A percentile compares a stretch with the other conserved stretches of the same genome.
These are phyloP conservation scores for Botrytis pseudocinerea DNA, from an alignment of 2,329 filamentous ascomycete species.

Conservation along the genomic window DNA sequence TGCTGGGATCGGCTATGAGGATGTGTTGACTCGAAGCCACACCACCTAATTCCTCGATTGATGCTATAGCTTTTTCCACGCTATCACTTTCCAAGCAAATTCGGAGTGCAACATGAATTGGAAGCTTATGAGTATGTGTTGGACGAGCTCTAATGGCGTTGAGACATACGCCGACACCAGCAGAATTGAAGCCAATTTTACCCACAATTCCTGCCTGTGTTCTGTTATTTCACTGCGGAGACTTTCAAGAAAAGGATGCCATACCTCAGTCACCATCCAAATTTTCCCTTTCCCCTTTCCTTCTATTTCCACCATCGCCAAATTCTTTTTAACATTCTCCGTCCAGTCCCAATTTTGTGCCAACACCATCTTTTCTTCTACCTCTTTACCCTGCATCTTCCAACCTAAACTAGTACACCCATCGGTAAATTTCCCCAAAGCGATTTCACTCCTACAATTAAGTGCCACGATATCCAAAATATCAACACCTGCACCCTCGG, in stretches of 20 bases:
- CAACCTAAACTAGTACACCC: slow-evolving; percentile 9
- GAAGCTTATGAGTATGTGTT: slow-evolving; percentile 48
- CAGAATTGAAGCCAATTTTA: slow-evolving; percentile 57
- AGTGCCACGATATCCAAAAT: slow-evolving; percentile 3
- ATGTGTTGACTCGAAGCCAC: slow-evolving; percentile 57
- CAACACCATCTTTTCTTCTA: slow-evolving; percentile 23
- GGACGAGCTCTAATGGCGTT: slow-evolving; percentile 57
- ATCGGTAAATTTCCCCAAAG: not conserved
- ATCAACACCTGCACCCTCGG: not conserved
- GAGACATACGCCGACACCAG: slow-evolving; percentile 54
- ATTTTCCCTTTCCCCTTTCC: not conserved
- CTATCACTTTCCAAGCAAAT: slow-evolving; percentile 51
- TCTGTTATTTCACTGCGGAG: slow-evolving; percentile 3
- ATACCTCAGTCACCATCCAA: slow-evolving; percentile 18
- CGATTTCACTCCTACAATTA: slow-evolving; percentile 11
- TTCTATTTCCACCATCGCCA: slow-evolving; percentile 27
- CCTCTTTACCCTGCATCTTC: slow-evolving; percentile 16
- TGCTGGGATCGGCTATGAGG: slow-evolving; percentile 49
- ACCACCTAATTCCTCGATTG: slow-evolving; percentile 50
- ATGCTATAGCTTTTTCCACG: slow-evolving; percentile 47
- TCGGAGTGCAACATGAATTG: slow-evolving; percentile 57
- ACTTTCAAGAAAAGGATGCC: not conserved
- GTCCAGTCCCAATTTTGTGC: slow-evolving; percentile 38
- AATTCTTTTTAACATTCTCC: slow-evolving; percentile 27
- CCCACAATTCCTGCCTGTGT: slow-evolving; percentile 36